These are phyloP conservation scores for Scedosporium dehoogii DNA, from an alignment of 2,329 filamentous ascomycete genomes.

Conservation along the genomic window DNA sequence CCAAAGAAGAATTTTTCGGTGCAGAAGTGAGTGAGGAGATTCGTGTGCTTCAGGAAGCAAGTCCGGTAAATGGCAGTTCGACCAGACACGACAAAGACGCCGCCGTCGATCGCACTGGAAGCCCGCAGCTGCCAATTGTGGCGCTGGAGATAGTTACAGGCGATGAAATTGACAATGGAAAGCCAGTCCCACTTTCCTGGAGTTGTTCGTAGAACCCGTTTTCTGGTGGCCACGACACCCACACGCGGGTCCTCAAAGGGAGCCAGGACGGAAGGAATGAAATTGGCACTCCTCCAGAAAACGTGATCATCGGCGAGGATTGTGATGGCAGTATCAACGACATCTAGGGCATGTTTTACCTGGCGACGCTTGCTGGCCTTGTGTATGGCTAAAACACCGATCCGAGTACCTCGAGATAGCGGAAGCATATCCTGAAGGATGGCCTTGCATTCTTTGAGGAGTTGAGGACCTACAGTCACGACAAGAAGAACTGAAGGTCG, in stretches of 20 bases:
- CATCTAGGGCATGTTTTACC: slow-evolving; percentile 27
- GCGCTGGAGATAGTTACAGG: slow-evolving; percentile 47
- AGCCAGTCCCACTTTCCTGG: slow-evolving; percentile 16
- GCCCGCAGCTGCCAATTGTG: slow-evolving; percentile 53
- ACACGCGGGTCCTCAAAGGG: slow-evolving; percentile 34
- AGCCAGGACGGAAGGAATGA: slow-evolving; percentile 31
- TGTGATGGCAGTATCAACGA: slow-evolving; percentile 28
- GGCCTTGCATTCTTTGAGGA: slow-evolving; percentile 15
- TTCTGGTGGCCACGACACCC: slow-evolving; percentile 47
- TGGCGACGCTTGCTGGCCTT: slow-evolving; percentile 38
- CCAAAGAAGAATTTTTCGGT: slow-evolving; percentile 41
- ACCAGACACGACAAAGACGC: slow-evolving; percentile 48
- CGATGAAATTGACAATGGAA: slow-evolving; percentile 43
- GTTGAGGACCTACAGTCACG: slow-evolving; percentile 18
- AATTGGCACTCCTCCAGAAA: slow-evolving; percentile 30
- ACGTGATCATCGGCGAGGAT: slow-evolving; percentile 44
- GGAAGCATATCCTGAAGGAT: no score
- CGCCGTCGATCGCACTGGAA: slow-evolving; percentile 46
- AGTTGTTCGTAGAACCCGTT: slow-evolving; percentile 34
- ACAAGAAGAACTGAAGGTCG: slow-evolving; percentile 8
- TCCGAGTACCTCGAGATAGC: no score
- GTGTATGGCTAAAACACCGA: no score
- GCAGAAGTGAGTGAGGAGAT: slow-evolving; percentile 33
- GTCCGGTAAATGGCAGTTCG: slow-evolving; percentile 43
- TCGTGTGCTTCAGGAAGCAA: slow-evolving; percentile 30